Conservation (phyloP, 257 asterid genomes). For the Catharanthus roseus region DNA sequence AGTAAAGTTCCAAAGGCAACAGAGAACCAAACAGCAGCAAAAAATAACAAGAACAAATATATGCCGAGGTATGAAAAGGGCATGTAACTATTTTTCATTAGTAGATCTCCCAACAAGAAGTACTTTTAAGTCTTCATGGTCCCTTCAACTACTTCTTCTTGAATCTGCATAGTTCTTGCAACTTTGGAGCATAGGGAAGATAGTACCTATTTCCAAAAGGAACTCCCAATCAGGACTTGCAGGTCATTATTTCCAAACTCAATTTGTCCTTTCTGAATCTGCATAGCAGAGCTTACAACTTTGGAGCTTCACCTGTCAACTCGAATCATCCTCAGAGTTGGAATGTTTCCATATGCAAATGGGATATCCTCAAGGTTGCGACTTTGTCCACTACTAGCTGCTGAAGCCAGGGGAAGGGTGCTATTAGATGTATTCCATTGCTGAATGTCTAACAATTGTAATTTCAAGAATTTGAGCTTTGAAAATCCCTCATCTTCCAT, state of each 20-base stretch:
- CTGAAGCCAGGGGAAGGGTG: background rate
- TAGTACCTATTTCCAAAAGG: too few relatives aligned
- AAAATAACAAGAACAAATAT: too few relatives aligned
- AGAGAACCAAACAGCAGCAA: too few relatives aligned
- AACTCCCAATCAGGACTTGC: background rate
- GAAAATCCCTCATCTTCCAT: background rate
- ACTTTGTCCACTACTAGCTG: background rate
- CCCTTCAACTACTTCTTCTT: too few relatives aligned
- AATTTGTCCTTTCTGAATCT: background rate
- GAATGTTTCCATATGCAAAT: background rate
- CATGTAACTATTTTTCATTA: too few relatives aligned
- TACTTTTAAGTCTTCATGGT: too few relatives aligned
- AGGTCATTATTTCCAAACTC: background rate
- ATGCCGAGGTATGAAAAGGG: too few relatives aligned
- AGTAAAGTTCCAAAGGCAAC: too few relatives aligned
- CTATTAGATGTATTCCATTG: background rate
- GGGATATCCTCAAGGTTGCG: background rate
- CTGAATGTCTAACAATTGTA: background rate
- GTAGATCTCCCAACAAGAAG: too few relatives aligned
- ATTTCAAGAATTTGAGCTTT: slow-evolving; percentile 8
- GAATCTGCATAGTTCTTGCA: too few relatives aligned
- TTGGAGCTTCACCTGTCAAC: background rate
- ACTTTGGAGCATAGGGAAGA: too few relatives aligned
- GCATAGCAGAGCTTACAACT: background rate
- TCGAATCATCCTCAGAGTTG: background rate